Conservation (phyloP, 2,329 filamentous ascomycete genomes). For the Metarhizium sp. region DNA sequence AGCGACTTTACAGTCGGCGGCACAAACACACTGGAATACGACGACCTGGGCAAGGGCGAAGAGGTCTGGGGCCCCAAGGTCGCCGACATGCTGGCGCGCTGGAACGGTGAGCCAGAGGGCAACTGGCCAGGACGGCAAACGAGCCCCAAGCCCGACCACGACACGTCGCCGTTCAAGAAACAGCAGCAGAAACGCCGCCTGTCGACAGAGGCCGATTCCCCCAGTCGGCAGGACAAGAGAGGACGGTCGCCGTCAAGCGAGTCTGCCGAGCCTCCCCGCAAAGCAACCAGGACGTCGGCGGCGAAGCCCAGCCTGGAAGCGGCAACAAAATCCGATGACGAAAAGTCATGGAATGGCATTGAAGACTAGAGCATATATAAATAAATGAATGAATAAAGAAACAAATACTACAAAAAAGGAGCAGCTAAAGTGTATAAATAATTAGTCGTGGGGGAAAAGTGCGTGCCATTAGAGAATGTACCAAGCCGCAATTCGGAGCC, state of each 20-base stretch:
- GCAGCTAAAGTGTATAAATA: background rate
- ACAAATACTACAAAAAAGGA: background rate
- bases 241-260: slow-evolving; percentile 18
- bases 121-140: slow-evolving; percentile 13
- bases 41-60: slow-evolving; percentile 67
- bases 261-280: slow-evolving; percentile 17
- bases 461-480: too few relatives aligned
- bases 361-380: slow-evolving; percentile 18
- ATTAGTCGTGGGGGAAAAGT: too few relatives aligned
- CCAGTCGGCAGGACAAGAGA: slow-evolving; percentile 18
- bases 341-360: slow-evolving; percentile 34
- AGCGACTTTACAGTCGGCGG: slow-evolving; percentile 66
- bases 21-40: slow-evolving; percentile 67
- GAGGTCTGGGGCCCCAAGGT: slow-evolving; percentile 76
- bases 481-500: too few relatives aligned
- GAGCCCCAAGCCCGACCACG: slow-evolving; percentile 6
- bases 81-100: slow-evolving; percentile 32
- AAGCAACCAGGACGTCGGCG: slow-evolving; percentile 11
- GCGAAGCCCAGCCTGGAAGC: background rate
- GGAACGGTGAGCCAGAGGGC: slow-evolving; percentile 26
- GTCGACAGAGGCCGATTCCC: background rate
- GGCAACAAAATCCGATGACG: slow-evolving; percentile 22
- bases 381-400: too few relatives aligned
- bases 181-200: slow-evolving; percentile 7
- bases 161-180: slow-evolving; percentile 10